Conservation (phyloP, 2,329 filamentous ascomycete species). For the Pseudogymnoascus sp. region DNA sequence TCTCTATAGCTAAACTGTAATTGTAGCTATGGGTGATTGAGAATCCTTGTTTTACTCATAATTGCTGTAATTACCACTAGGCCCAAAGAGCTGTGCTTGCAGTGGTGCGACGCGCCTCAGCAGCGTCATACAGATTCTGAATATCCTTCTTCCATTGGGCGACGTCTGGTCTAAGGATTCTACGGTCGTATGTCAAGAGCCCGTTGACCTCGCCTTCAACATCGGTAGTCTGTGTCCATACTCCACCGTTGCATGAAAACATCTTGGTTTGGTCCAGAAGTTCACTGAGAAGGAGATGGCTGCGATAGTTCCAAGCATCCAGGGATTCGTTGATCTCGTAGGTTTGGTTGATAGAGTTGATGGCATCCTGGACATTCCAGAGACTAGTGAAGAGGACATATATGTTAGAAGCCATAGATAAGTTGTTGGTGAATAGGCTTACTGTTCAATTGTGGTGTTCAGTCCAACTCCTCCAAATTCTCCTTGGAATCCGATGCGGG, state of each 20-base stretch:
- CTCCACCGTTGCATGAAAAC: constrained; percentile 49
- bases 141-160: constrained; percentile 54
- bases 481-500: constrained; percentile 58
- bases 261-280: constrained; percentile 42
- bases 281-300: constrained; percentile 41
- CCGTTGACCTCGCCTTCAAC: constrained; percentile 70
- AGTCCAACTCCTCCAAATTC: constrained; percentile 64
- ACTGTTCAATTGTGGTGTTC: constrained; percentile 55
- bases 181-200: constrained; percentile 59
- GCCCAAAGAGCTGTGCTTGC: constrained; percentile 2
- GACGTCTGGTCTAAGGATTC: constrained; percentile 47
- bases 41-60: background rate
- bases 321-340: constrained; percentile 56
- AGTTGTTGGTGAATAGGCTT: constrained; percentile 21
- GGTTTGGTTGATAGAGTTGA: constrained; percentile 54
- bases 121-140: constrained; percentile 49
- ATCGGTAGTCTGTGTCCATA: constrained; percentile 68
- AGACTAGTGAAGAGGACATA: constrained; percentile 33
- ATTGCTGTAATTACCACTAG: background rate
- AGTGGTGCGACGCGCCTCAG: constrained; percentile 21
- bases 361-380: constrained; percentile 53
- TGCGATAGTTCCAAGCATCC: constrained; percentile 55
- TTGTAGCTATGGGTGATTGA: background rate
- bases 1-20: no score
- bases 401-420: background rate